A percentile compares a stretch with the other conserved stretches of the same genome.
These are phyloP conservation scores for Sequoia sempervirens DNA, from an alignment of 75 land plant genomes.

Conservation along the genomic window DNA sequence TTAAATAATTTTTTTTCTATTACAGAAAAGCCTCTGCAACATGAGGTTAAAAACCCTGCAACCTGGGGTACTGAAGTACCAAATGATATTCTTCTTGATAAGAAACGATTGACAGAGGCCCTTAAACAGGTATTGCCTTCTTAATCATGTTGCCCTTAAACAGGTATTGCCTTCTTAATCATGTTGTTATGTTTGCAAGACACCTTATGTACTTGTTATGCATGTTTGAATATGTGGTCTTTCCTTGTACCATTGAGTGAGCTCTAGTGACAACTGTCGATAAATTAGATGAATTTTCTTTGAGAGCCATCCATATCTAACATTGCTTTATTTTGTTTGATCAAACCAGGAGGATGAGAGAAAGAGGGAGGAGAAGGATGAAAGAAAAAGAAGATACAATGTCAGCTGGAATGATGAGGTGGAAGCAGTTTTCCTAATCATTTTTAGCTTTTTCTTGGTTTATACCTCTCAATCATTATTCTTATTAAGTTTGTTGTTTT, in stretches of 20 bases:
- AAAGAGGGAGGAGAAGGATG: constrained; percentile 80
- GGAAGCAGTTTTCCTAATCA: not conserved
- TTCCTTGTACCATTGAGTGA: not conserved
- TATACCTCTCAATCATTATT: not conserved
- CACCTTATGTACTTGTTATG: not conserved
- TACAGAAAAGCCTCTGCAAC: constrained; percentile 39
- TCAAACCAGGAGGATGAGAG: constrained; percentile 76
- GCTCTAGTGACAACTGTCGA: not conserved
- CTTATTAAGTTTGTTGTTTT: not conserved
- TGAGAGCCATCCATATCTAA: not conserved
- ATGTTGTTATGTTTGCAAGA: not conserved
- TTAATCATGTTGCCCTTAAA: constrained; percentile 33
- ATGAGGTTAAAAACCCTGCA: constrained; percentile 68
- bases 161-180: constrained; percentile 32
- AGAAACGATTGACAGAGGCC: constrained; percentile 65
- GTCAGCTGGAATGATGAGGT: constrained; percentile 89
- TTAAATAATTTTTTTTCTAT: not conserved
- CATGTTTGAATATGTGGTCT: not conserved
- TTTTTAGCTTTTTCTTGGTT: not conserved
- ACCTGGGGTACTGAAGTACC: constrained; percentile 85
- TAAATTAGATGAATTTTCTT: not conserved
- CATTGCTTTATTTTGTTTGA: not conserved
- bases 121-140: constrained; percentile 54
- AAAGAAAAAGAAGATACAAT: constrained; percentile 89
- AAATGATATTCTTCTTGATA: constrained; percentile 60